These are phyloP conservation scores for Rutstroemia sp. DNA, from an alignment of 2,329 filamentous ascomycete species.

Conservation along the genomic window DNA sequence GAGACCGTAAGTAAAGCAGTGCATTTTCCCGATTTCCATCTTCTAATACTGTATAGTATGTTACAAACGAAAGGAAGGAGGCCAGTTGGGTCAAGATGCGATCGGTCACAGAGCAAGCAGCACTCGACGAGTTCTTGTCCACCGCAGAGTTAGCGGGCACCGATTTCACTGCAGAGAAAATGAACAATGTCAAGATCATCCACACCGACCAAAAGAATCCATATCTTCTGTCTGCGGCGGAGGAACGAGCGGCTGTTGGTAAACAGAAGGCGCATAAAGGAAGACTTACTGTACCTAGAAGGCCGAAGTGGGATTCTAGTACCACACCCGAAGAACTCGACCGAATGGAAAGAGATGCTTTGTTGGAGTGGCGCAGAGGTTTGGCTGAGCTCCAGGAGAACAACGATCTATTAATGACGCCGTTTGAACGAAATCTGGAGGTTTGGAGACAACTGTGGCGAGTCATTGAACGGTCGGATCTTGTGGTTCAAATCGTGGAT, in stretches of 20 bases:
- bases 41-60: slow-evolving; percentile 50
- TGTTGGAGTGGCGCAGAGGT: slow-evolving; percentile 83
- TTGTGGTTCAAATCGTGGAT: slow-evolving; percentile 97
- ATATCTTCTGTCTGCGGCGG: slow-evolving; percentile 75
- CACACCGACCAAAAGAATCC: slow-evolving; percentile 95
- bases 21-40: background rate
- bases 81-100: slow-evolving; percentile 99
- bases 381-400: slow-evolving; percentile 90
- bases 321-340: slow-evolving; percentile 84
- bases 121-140: slow-evolving; percentile 90
- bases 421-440: slow-evolving; percentile 93
- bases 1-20: slow-evolving; percentile 49
- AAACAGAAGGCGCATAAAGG: slow-evolving; percentile 79
- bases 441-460: slow-evolving; percentile 98
- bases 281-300: slow-evolving; percentile 78
- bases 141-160: slow-evolving; percentile 97
- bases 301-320: slow-evolving; percentile 78
- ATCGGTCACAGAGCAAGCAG: slow-evolving; percentile 93
- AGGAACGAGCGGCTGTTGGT: slow-evolving; percentile 69
- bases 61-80: slow-evolving; percentile 85
- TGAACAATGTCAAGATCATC: slow-evolving; percentile 98
- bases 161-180: slow-evolving; percentile 97
- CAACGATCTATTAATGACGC: slow-evolving; percentile 92
- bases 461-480: slow-evolving; percentile 92
- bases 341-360: slow-evolving; percentile 65